phyloP scores from a whole-genome alignment of 2,329 filamentous ascomycete species.

The Thermothelomyces thermophilus region DNA sequence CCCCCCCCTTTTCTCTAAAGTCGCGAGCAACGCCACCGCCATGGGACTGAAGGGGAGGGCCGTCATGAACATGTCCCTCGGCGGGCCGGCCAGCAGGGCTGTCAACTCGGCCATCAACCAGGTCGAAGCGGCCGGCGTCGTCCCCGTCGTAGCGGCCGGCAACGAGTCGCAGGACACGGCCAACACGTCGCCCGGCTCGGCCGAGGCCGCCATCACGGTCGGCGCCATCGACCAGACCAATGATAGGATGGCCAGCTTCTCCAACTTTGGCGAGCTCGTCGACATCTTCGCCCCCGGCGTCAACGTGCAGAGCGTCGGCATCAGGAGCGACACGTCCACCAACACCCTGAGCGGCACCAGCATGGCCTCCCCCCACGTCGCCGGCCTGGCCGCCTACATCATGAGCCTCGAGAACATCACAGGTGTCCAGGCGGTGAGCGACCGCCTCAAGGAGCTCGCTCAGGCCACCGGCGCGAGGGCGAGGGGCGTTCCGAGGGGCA shows the following conservation, averaged over 20 bases:
- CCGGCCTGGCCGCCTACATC: constrained; percentile 62
- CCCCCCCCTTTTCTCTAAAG: constrained; percentile 6
- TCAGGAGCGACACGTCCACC: constrained; percentile 41
- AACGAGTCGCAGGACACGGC: constrained; percentile 49
- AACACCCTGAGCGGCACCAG: constrained; percentile 47
- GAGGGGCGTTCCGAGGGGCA: constrained; percentile 35
- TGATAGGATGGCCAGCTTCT: constrained; percentile 47
- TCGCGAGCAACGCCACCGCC: constrained; percentile 40
- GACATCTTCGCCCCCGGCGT: constrained; percentile 53
- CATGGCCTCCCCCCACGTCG: constrained; percentile 63
- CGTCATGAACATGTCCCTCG: constrained; percentile 59
- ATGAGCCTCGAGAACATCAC: constrained; percentile 49
- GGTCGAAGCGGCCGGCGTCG: constrained; percentile 44
- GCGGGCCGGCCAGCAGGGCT: constrained; percentile 42
- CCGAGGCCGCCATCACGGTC: constrained; percentile 51
- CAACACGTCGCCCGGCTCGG: constrained; percentile 48
- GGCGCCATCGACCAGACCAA: constrained; percentile 49
- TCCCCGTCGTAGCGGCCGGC: constrained; percentile 54
- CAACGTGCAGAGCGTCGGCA: constrained; percentile 46
- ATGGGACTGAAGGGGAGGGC: constrained; percentile 43
- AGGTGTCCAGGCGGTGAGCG: constrained; percentile 37
- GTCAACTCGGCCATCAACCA: constrained; percentile 50
- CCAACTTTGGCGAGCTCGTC: constrained; percentile 50
- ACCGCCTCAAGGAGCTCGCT: constrained; percentile 49
- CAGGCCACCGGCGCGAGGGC: constrained; percentile 40